Evolutionary conservation across 768 basidiomycete species (phyloP).

Genomic region (Serendipita sp.): DNA sequence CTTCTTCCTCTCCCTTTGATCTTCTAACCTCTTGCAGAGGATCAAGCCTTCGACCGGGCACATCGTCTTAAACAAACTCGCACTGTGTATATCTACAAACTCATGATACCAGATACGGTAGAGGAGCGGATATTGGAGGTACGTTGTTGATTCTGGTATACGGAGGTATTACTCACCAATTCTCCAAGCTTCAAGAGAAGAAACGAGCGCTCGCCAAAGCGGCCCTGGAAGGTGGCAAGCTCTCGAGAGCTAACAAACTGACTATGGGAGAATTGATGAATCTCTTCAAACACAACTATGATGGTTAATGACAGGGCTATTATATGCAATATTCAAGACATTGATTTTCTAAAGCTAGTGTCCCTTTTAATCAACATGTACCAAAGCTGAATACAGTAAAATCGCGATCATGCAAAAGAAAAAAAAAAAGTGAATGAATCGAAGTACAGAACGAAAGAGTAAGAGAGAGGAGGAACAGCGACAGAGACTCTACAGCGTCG

Average conservation of each 20-base stretch:
- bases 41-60: slow-evolving; percentile 87
- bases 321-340: neutral
- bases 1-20: slow-evolving; percentile 4
- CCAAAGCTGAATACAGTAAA: no score
- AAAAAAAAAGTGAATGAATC: neutral
- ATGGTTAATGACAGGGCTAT: neutral
- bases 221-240: slow-evolving; percentile 75
- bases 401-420: neutral
- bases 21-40: slow-evolving; percentile 25
- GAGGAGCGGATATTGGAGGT: slow-evolving; percentile 75
- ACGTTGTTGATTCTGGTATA: slow-evolving; percentile 9
- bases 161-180: slow-evolving; percentile 3
- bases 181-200: slow-evolving; percentile 63
- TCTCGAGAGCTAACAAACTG: slow-evolving; percentile 64
- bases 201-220: slow-evolving; percentile 76
- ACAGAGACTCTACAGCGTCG: neutral
- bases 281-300: slow-evolving; percentile 37
- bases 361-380: no score
- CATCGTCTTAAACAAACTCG: slow-evolving; percentile 82
- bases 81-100: slow-evolving; percentile 76
- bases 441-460: neutral
- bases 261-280: slow-evolving; percentile 76
- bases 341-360: neutral
- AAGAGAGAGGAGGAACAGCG: neutral
- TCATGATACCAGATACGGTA: slow-evolving; percentile 74